Base-by-base conservation (phyloP, 2,329 filamentous ascomycete species). In the Xylaria sp. region DNA sequence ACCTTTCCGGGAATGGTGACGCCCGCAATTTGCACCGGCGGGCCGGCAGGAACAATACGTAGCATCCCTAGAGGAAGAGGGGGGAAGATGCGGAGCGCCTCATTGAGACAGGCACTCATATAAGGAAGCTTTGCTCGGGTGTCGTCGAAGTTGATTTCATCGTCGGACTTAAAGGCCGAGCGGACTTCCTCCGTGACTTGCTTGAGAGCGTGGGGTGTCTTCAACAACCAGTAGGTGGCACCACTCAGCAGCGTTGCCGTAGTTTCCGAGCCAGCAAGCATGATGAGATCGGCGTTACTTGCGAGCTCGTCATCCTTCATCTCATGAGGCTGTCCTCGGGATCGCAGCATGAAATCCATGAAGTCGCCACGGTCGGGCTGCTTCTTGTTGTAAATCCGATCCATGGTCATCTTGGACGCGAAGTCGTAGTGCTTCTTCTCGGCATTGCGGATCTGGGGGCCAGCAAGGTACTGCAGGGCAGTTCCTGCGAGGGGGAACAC, bases 161-260 rank as follows among this genome's bases (percentile, higher is more conserved):
- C 77, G 53, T 78, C 79, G 5, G 77, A 80, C 63, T 77, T 77
- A 67, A 85, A 78, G 3, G 78, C 81, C 10, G 79, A 79, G 23
- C 75, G 73, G 19, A 85, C 76, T 60, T 84, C 80, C 63, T 67
- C 62, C 4, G 63, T 66, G 9, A 60, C 65, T 25, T 27, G 68
- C 52, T 71, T 58, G 7, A 75, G 66, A 6, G 65, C 66, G 8
- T 70, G 48, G 0, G 75, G 75, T n/a, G 76, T 74, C n/a, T 65
- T 68, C 13, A 74, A 54, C 19, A 75, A 47, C 70, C 68, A 71
- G 25, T 68, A 72, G 4, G 69, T 72, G 27, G 62, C 43, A 7
- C 70, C 71, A 11, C 65, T 64, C 7, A 74, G 51, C 6, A 71
- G 54, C 1, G 71, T 73, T 1, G 74, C 69, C 4, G 72, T 75